A percentile compares a stretch with the other conserved stretches of the same genome.
Conservation (phyloP, 495 filamentous ascomycete species). For the Penicillium subrubescens region DNA sequence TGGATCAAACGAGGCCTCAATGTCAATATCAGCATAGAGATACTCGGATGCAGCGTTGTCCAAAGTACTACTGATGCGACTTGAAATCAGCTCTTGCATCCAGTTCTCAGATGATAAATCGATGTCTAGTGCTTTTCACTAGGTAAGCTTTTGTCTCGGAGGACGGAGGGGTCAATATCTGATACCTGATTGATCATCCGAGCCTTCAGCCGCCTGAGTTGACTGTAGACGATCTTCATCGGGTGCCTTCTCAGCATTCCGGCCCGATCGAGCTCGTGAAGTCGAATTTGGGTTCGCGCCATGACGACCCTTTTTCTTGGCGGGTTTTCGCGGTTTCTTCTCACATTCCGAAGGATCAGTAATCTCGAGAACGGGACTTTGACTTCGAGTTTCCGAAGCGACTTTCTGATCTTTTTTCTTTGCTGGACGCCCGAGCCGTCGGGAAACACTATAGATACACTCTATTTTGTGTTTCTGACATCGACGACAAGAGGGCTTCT, state of each 20-base stretch:
- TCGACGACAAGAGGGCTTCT: slow-evolving; percentile 46
- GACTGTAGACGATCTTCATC: slow-evolving; percentile 4
- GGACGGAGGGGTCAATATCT: not conserved
- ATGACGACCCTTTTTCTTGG: slow-evolving; percentile 16
- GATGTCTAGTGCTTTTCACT: slow-evolving; percentile 10
- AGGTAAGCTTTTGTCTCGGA: not conserved
- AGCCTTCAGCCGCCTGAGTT: not conserved
- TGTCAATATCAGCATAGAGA: slow-evolving; percentile 10
- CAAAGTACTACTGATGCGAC: slow-evolving; percentile 14
- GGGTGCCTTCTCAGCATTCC: not conserved
- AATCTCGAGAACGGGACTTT: slow-evolving; percentile 2
- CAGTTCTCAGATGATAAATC: slow-evolving; percentile 34
- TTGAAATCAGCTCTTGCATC: slow-evolving; percentile 35
- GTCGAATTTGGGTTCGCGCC: not conserved
- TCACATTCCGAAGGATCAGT: slow-evolving; percentile 11
- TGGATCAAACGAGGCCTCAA: slow-evolving; percentile 18
- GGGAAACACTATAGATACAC: slow-evolving; percentile 50
- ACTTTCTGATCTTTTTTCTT: slow-evolving; percentile 34
- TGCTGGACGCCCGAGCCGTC: slow-evolving; percentile 45
- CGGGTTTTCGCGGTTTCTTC: slow-evolving; percentile 15
- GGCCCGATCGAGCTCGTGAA: not conserved
- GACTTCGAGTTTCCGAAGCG: not conserved
- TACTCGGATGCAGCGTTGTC: not conserved
- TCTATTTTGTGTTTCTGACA: slow-evolving; percentile 46
- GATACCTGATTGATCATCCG: not conserved